Evolutionary conservation across 164 flowering plant genomes (phyloP).

Genomic region (Annona cherimola): DNA sequence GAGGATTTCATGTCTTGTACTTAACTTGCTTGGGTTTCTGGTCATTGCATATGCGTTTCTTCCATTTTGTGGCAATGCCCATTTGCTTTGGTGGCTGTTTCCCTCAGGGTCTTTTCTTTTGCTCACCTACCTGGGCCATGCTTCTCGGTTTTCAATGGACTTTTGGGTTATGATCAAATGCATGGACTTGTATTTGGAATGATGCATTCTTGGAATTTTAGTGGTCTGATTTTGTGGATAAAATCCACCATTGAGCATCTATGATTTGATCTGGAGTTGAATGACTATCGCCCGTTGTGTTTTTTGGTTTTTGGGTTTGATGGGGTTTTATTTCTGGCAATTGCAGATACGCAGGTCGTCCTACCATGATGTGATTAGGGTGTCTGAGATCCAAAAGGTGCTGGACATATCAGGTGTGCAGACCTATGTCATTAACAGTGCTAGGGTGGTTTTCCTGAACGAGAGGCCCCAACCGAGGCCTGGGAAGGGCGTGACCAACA

Average conservation of each 20-base stretch:
- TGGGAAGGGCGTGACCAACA: constrained; percentile 86
- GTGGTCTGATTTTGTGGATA: not conserved
- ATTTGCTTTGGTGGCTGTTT: no score
- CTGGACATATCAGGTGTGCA: constrained; percentile 83
- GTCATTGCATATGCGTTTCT: no score
- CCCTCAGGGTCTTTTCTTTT: no score
- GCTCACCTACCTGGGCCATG: no score
- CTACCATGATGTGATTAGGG: constrained; percentile 97
- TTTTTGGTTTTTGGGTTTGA: not conserved
- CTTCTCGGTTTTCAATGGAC: no score
- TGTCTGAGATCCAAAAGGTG: constrained; percentile 76
- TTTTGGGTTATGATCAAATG: no score
- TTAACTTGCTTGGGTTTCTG: no score
- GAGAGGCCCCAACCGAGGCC: constrained; percentile 95
- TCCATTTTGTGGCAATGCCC: no score
- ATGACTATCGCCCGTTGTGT: no score
- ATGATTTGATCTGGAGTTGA: not conserved
- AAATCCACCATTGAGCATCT: no score
- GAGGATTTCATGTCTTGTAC: no score
- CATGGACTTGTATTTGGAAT: no score
- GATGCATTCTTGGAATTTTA: not conserved
- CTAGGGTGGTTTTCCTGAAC: constrained; percentile 81
- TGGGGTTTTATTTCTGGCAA: not conserved
- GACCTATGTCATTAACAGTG: constrained; percentile 92
- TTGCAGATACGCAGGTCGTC: constrained; percentile 90